Percentiles rank a stretch among this genome's conserved stretches.
Conservation (phyloP, 805 yeast genomes). For the Torulaspora microellipsoides region DNA sequence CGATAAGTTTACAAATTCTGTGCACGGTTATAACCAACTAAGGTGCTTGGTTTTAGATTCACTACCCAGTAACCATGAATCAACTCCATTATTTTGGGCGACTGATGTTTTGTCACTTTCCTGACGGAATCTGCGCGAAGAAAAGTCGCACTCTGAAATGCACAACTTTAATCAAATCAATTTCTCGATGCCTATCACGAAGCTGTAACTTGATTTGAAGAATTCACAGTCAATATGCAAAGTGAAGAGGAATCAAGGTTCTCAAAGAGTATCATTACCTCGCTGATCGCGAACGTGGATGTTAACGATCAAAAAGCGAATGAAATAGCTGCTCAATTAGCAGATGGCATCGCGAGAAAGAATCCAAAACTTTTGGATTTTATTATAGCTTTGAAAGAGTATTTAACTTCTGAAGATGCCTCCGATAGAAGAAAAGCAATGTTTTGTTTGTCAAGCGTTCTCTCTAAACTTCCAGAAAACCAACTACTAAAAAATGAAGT, state of each 20-base stretch:
- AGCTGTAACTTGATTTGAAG: too few relatives aligned
- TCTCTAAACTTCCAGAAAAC: conserved; percentile 30
- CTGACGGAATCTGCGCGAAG: too few relatives aligned
- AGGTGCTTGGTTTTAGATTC: too few relatives aligned
- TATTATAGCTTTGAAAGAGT: conserved; percentile 55
- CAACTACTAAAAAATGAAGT: conserved; percentile 39
- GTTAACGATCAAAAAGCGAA: conserved; percentile 32
- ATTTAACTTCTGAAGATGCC: conserved; percentile 57
- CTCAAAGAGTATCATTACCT: conserved; percentile 10
- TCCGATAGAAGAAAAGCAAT: conserved; percentile 47
- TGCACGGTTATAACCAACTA: too few relatives aligned
- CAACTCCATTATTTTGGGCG: too few relatives aligned
- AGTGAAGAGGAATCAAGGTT: neutral
- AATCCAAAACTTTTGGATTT: conserved; percentile 44
- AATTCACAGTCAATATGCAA: too few relatives aligned
- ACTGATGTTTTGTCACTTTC: too few relatives aligned
- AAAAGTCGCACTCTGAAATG: too few relatives aligned
- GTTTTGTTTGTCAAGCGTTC: conserved; percentile 39
- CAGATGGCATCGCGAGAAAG: conserved; percentile 25
- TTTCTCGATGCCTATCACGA: too few relatives aligned
- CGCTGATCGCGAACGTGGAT: conserved; percentile 40
- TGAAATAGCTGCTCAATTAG: conserved; percentile 30
- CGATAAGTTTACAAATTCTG: too few relatives aligned
- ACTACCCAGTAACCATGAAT: too few relatives aligned
- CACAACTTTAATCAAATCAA: too few relatives aligned